Percentiles rank a stretch among this genome's conserved stretches.
These are phyloP conservation scores for Emmonsiellopsis sp. DNA, from an alignment of 2,329 filamentous ascomycete genomes.

Conservation along the genomic window DNA sequence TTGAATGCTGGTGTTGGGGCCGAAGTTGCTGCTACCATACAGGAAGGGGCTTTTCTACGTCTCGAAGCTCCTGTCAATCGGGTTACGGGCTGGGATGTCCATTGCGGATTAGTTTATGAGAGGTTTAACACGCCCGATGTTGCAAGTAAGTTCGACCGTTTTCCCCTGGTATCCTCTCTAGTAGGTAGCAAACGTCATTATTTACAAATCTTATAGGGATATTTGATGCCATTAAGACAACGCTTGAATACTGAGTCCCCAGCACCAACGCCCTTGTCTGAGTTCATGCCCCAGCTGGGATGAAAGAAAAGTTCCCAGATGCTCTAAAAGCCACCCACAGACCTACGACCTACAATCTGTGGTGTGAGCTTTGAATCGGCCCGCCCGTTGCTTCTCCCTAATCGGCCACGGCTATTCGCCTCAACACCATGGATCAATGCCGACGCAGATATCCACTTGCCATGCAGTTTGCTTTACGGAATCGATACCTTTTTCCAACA, in stretches of 20 bases:
- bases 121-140: conserved; percentile 77
- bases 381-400: no score
- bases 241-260: conserved; percentile 50
- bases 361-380: no score
- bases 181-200: conserved; percentile 3
- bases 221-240: conserved; percentile 60
- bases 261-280: no score
- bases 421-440: no score
- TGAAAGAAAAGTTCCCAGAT: background rate
- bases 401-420: no score
- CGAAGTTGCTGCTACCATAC: conserved; percentile 79
- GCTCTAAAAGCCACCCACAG: background rate
- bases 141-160: conserved; percentile 54
- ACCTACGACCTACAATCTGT: background rate
- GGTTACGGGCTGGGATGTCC: conserved; percentile 83
- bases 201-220: conserved; percentile 42
- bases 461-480: no score
- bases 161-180: background rate
- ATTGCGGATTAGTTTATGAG: conserved; percentile 70
- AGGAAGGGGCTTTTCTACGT: conserved; percentile 74
- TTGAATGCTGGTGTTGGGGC: conserved; percentile 82
- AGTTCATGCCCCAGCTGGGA: background rate
- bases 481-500: no score
- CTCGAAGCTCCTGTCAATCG: conserved; percentile 78
- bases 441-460: no score